These are phyloP conservation scores for Corymbia citriodora DNA, from an alignment of 441 rosid species.

Conservation along the genomic window DNA sequence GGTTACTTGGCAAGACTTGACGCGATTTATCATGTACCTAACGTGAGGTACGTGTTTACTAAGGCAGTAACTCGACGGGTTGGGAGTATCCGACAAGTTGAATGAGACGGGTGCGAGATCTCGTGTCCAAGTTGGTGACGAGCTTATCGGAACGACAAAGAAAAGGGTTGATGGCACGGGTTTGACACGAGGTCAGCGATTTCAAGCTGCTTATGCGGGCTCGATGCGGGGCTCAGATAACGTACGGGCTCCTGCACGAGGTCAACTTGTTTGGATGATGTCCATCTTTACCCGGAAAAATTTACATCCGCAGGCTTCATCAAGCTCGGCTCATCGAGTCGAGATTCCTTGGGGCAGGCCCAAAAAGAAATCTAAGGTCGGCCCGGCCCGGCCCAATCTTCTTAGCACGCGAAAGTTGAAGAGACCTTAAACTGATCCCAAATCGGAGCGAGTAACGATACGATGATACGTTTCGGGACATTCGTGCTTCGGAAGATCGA, in stretches of 20 bases:
- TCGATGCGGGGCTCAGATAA: neutral
- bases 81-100: neutral
- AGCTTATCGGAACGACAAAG: neutral
- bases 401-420: neutral
- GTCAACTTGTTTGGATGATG: neutral
- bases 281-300: neutral
- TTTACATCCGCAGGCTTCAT: neutral
- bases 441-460: neutral
- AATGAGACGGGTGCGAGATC: neutral
- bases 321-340: neutral
- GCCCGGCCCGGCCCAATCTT: neutral
- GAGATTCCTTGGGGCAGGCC: neutral
- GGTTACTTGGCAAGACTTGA: neutral
- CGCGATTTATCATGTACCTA: neutral
- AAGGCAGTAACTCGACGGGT: neutral
- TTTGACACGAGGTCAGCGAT: neutral
- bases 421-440: neutral
- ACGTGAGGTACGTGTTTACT: fast-evolving
- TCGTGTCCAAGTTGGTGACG: neutral
- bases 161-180: neutral
- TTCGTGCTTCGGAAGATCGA: neutral
- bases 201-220: neutral
- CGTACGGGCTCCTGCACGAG: neutral
- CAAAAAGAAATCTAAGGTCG: neutral
- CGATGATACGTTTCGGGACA: neutral